Base-by-base conservation (phyloP, 2,329 filamentous ascomycete species). In the Fusarium compactum region DNA sequence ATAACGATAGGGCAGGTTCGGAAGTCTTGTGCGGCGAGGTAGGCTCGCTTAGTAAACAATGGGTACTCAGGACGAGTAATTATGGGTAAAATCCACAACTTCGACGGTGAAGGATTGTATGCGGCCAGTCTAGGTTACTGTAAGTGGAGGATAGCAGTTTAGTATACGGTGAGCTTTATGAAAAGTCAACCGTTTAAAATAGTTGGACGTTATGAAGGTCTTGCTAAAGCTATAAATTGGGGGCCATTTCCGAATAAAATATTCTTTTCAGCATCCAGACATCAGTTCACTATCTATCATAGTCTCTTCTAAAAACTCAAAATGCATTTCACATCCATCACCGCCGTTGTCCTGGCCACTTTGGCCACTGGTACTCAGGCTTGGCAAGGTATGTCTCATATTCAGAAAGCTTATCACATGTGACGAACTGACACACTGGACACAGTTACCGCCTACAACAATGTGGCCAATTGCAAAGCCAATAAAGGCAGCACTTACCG, bases 371-470 rank as follows among this genome's bases (percentile, higher is more conserved):
- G 32, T 1, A 27, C 32, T 20, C 22, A 52, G 22, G 48, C 48
- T 0, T 52, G 48, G 48, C 30, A 40, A 52, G 24, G 32, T 52
- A 40, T 20, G 9, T 25, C 12, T 52, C 4, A 3, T 24, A 2
- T 15, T 15, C 15, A 50, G 1, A 34, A 20, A 3, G 0, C 6
- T 1, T 7, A 25, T 6, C 8, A 15, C 9, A 20, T 38, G 4
- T 25, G 9, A 25, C 18, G 10, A 34, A 25, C 47, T 50, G 8
- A 50, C 47, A n/a, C 20, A 34, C 7, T 5, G 6, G 22, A n/a
- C 6, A 52, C 18, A 52, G 48, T 52, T 8, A 38, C 32, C 3
- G 32, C 32, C 18, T 52, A 52, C 22, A 52, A 32, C 32, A 52
- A 52, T 6, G 48, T 20, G 0, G 18, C 4, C 2, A 38, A 38